phyloP scores from a whole-genome alignment of 768 basidiomycete genomes.

The Symmetrospora coprosmae region DNA sequence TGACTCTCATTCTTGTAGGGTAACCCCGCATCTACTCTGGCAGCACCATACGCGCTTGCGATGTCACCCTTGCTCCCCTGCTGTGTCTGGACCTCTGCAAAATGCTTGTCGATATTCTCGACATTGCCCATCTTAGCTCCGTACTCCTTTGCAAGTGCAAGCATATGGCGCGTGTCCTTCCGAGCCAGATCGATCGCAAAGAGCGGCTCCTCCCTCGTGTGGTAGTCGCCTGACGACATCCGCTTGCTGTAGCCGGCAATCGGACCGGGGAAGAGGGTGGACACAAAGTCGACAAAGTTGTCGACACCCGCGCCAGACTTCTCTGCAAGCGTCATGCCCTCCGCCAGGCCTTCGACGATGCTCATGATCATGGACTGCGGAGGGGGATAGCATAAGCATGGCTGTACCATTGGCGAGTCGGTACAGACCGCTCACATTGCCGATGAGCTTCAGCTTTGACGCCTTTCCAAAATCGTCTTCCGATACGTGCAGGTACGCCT shows the following conservation, averaged over 20 bases:
- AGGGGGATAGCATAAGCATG: too few species aligned
- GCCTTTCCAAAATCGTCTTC: conserved; percentile 16
- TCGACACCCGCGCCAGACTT: conserved; percentile 22
- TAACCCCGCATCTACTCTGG: conserved; percentile 1
- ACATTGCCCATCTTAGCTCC: conserved; percentile 18
- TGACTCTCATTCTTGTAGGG: conserved; percentile 12
- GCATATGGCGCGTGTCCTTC: conserved; percentile 22
- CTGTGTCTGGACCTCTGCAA: conserved; percentile 14
- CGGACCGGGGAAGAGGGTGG: conserved; percentile 9
- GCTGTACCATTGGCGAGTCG: too few species aligned
- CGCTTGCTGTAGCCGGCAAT: conserved; percentile 11
- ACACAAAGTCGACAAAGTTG: conserved; percentile 1
- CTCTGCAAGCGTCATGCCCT: conserved; percentile 17
- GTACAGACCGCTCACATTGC: too few species aligned
- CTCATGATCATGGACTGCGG: too few species aligned
- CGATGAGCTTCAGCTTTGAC: conserved; percentile 9
- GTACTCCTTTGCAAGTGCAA: conserved; percentile 14
- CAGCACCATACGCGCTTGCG: conserved; percentile 12
- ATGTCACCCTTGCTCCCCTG: conserved; percentile 17
- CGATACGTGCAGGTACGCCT: conserved; percentile 10
- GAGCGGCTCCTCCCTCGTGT: conserved; percentile 23
- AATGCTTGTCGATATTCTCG: conserved; percentile 19
- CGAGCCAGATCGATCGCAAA: conserved; percentile 23
- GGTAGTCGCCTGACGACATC: conserved; percentile 21
- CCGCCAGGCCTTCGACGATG: background rate